Evolutionary conservation across 768 basidiomycete genomes (phyloP), one percentile per base, ranked within the genome.

Genomic region (Auriscalpium orientale): DNA sequence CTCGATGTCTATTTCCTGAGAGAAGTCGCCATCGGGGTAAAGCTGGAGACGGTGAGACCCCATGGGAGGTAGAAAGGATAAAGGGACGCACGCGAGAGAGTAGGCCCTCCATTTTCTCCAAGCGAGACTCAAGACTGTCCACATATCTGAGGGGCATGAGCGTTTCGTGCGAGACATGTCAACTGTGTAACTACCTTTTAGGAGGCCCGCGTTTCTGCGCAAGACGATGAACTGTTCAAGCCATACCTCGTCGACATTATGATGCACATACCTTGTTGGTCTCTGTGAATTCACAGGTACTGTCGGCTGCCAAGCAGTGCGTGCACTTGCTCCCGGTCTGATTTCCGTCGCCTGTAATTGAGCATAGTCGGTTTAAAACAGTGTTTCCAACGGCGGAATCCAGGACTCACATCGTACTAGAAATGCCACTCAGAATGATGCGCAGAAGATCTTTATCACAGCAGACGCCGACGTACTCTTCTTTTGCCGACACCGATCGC

Each of bases 61-160:
- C 37, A 45, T 20, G 3, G 1, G 22, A 28, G 22, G 8, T 1
- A 34, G 9, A 6, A 13, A 40, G 36, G 40, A 22, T 13, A 11
- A 8, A 12, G 9, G 3, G 43, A 53, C 59, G n/a, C 49, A 62
- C 61, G 20, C 55, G 60, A 0, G 55, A 54, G 33, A 62, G 16
- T 53, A 60, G 51, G 15, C 53, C 61, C 45, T 60, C 59, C 61
- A 62, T 62, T 21, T 62, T 62, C 40, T 62, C 59, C 11, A 62
- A 43, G 44, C 61, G 59, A 1, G 59, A 55, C 18, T 62, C 61
- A 21, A 62, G 56, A 16, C 56, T 62, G 18, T 62, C 59, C 34
- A 55, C 59, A 46, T 60, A 60, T 20, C 61, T 62, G 35, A 2
- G 21, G 3, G 34, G 20, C n/a, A 37, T 21, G 2, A 13, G 49